Evolutionary conservation across 148 eudicot species (phyloP), one percentile per base, ranked within the genome.

Genomic region (Rhododendron griersonianum): DNA sequence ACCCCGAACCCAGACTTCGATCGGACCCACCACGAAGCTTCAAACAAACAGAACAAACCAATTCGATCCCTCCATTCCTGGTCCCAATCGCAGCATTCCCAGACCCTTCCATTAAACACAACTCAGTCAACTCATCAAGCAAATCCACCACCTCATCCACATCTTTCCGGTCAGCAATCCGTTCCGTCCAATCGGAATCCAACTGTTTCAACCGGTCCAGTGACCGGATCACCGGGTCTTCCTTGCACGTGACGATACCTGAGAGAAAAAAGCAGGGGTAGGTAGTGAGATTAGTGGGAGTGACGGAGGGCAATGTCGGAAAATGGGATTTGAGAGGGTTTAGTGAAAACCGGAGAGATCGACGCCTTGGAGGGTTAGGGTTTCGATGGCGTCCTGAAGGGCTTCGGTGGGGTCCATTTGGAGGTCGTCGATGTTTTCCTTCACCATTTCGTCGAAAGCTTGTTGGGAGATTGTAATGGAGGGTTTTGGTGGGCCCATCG

Each of bases 321-420:
- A 41, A 63, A 7, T 25, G 15, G 5, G 50, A 7, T 41, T 63
- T 63, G 8, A 8, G 80, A 14, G 18, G 3, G 33, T 84, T 10
- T 39, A 5, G 3, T 2, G 41, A 51, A n/a, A 2, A 93, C 98
- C 98, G 39, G 98, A 97, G 47, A 97, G 98, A 93, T 97, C 98
- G 82, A 93, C 98, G 91, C 95, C 98, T 92, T 95, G 99, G 74
- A 97, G 98, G 23, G 91, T 90, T 51, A 97, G 94, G 83, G 98
- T 94, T 84, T 97, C 88, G 84, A 97, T 91, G 85, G 98, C 99
- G 92, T 97, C 99, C 37, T 93, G 86, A 23, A 97, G 91, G 44
- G 99, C 98, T 90, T 97, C 99, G 33, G 88, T 33, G 39, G 95
- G 92, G 30, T 97, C 98, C 99, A 97, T 94, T 0, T 92, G 96